phyloP scores from a whole-genome alignment of 2,329 filamentous ascomycete species.

The Aureobasidium namibiae region DNA sequence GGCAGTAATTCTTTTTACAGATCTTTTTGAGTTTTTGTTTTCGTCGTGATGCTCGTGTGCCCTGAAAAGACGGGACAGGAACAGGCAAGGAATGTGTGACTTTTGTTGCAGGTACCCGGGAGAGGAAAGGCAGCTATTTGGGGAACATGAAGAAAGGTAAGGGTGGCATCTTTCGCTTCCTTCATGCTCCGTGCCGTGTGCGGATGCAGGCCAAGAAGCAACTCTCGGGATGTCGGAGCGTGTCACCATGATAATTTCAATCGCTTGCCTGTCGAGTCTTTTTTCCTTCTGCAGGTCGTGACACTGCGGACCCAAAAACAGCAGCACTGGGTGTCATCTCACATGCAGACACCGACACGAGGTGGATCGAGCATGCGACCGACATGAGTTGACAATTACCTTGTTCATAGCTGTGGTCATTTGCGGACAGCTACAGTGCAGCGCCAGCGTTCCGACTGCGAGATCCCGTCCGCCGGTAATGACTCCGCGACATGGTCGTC shows the following conservation, averaged over 20 bases:
- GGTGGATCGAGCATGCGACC: neutral
- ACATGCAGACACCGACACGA: slow-evolving; percentile 3
- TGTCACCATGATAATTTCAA: neutral
- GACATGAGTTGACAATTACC: neutral
- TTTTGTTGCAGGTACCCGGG: slow-evolving; percentile 4
- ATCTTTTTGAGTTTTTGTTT: neutral
- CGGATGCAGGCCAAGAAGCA: slow-evolving; percentile 6
- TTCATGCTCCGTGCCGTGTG: slow-evolving; percentile 2
- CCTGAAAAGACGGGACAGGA: slow-evolving; percentile 5
- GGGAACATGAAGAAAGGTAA: neutral
- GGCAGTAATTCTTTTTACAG: neutral
- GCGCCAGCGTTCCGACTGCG: neutral
- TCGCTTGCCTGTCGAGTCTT: neutral
- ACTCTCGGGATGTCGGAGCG: neutral
- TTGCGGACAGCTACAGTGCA: neutral
- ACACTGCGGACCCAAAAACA: neutral
- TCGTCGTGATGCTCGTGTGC: neutral
- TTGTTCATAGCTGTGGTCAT: neutral
- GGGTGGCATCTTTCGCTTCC: neutral
- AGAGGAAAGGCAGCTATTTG: slow-evolving; percentile 2
- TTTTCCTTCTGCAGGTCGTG: neutral
- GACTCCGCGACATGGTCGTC: neutral
- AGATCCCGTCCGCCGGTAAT: neutral
- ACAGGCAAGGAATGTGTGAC: slow-evolving; percentile 5
- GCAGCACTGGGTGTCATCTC: neutral